Evolutionary conservation across 768 basidiomycete genomes (phyloP), one percentile per base, ranked within the genome.

Genomic region (Tulasnella calospora): DNA sequence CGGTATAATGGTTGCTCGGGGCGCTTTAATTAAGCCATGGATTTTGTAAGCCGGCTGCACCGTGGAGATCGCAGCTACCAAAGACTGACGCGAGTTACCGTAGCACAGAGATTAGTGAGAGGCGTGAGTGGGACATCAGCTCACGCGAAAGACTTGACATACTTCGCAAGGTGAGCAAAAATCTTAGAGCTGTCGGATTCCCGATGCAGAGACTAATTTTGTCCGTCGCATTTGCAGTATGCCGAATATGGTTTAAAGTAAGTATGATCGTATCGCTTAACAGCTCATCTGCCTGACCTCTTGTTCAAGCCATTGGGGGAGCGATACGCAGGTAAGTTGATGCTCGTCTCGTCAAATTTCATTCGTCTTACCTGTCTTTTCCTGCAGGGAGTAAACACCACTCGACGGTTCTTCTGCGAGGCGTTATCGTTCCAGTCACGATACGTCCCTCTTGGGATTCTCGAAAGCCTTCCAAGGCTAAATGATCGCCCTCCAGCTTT

Each of bases 371-470:
- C 21, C 21, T 12, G 36, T 19, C 33, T 55, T 35, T 67, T 40
- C 46, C 40, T 47, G 13, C 17, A 84, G 77, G 98, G 98, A 1
- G 89, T 99, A 72, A 96, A 96, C 85, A 91, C 93, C 13, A 92
- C 96, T 0, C 89, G 98, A 35, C 89, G 98, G 77, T 99, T 96
- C 85, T 89, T 99, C 17, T 96, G 94, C 83, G 98, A 99, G 85
- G 92, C 95, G 0, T 87, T 99, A 2, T 97, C 95, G 0, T 99
- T 99, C 88, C 94, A 96, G 82, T 92, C 97, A 84, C 94, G 98
- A 69, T 99, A 99, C 83, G 86, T 98, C 71, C 98, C 98, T 9
- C 92, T 99, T 71, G 98, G 98, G 0, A 86, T 99, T 9, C 88
- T 99, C 27, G 96, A 99, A 0, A 85, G 96, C 35, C 96, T 97